A percentile compares a stretch with the other conserved stretches of the same genome.
Evolutionary conservation across 2,329 filamentous ascomycete genomes (phyloP).

Genomic region (Fusarium lyarnte): DNA sequence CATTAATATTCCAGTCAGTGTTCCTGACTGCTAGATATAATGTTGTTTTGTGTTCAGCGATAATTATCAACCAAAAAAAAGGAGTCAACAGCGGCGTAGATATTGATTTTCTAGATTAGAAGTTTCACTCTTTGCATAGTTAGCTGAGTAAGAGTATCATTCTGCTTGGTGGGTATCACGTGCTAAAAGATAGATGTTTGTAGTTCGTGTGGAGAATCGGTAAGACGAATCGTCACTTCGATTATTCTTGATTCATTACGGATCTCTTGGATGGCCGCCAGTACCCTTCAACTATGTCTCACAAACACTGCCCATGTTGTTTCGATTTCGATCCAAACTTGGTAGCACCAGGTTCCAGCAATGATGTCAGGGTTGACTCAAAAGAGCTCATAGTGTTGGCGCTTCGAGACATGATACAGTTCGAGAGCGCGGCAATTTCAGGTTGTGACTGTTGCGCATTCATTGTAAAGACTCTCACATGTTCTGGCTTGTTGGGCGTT

Average conservation of each 20-base stretch:
- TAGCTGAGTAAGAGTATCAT: slow-evolving; percentile 2
- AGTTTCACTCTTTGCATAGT: not conserved
- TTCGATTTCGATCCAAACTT: slow-evolving; percentile 8
- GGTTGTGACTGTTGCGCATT: slow-evolving; percentile 22
- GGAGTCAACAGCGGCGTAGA: slow-evolving; percentile 3
- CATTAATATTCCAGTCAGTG: slow-evolving; percentile 60
- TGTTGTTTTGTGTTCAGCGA: not conserved
- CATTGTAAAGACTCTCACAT: slow-evolving; percentile 7
- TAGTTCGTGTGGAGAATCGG: not conserved
- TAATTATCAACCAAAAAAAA: slow-evolving; percentile 1
- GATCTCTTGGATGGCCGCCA: not conserved
- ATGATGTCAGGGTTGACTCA: slow-evolving; percentile 4
- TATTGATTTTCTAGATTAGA: slow-evolving; percentile 10
- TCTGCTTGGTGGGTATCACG: slow-evolving; percentile 17
- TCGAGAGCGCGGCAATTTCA: not conserved
- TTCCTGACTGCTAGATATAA: slow-evolving; percentile 57
- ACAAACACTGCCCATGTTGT: slow-evolving; percentile 6
- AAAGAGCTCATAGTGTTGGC: not conserved
- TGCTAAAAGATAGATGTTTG: not conserved
- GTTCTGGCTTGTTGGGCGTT: not conserved
- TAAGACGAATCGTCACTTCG: not conserved
- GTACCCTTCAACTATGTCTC: not conserved
- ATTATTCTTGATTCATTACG: not conserved
- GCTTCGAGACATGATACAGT: not conserved
- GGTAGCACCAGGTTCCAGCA: not conserved